Percentiles rank a stretch among this genome's conserved stretches.
Conservation (phyloP, 192 early-diverging fungal genomes). For the Haplosporangium gracile region DNA sequence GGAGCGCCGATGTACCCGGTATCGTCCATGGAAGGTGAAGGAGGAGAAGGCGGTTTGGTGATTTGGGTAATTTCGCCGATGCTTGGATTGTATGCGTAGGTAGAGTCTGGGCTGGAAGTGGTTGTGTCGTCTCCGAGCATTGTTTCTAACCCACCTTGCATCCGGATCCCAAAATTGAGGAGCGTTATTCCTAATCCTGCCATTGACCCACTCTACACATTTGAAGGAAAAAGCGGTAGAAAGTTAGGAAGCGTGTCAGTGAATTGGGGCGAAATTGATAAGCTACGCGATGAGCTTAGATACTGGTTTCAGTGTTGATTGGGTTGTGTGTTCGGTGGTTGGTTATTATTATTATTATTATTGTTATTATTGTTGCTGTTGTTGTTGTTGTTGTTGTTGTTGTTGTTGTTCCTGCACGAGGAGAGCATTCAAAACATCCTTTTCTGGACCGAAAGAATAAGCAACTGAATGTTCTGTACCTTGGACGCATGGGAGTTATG, state of each 20-base stretch:
- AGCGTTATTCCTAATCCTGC: slow-evolving; percentile 82
- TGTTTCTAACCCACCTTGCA: slow-evolving; percentile 63
- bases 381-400: no score
- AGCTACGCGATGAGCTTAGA: no score
- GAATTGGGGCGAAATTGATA: no score
- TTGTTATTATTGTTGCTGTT: no score
- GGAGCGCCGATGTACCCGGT: slow-evolving; percentile 23
- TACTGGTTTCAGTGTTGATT: no score
- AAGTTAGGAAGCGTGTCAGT: not conserved
- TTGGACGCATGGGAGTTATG: slow-evolving; percentile 91
- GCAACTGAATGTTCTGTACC: slow-evolving; percentile 25
- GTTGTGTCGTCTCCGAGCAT: slow-evolving; percentile 18
- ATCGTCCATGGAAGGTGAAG: slow-evolving; percentile 17
- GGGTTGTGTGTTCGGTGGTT: no score
- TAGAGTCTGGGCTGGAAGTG: slow-evolving; percentile 8
- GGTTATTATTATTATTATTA: no score
- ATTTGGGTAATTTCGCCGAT: slow-evolving; percentile 45
- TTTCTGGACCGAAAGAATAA: no score
- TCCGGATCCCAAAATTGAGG: slow-evolving; percentile 82
- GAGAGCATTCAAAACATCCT: no score
- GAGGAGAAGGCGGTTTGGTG: not conserved
- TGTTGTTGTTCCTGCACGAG: no score
- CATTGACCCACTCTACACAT: slow-evolving; percentile 71
- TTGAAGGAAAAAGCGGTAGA: not conserved
- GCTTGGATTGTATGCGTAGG: slow-evolving; percentile 26